Conservation (phyloP, 192 early-diverging fungal genomes). For the Umbelopsis isabellina region DNA sequence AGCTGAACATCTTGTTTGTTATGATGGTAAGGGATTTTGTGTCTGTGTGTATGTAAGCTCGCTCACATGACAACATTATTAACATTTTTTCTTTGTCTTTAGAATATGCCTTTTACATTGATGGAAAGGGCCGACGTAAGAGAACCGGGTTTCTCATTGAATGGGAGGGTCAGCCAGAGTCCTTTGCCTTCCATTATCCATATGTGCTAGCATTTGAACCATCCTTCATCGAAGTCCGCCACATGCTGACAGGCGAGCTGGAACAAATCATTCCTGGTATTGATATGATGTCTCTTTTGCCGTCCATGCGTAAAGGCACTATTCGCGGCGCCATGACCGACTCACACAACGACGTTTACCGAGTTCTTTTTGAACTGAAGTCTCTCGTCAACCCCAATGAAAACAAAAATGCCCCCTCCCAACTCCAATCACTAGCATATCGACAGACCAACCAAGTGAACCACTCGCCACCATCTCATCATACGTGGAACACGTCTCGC, state of each 20-base stretch:
- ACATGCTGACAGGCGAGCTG: constrained; percentile 70
- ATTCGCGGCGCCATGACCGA: constrained; percentile 37
- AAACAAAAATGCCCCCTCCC: neutral
- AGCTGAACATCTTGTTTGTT: constrained; percentile 87
- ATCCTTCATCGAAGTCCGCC: constrained; percentile 87
- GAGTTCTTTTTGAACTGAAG: constrained; percentile 27
- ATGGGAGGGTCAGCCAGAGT: constrained; percentile 84
- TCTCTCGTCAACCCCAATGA: neutral
- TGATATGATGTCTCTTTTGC: constrained; percentile 59
- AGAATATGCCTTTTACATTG: constrained; percentile 94
- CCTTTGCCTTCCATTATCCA: constrained; percentile 81
- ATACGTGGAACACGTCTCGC: constrained; percentile 9
- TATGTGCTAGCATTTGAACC: constrained; percentile 92
- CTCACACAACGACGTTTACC: constrained; percentile 27
- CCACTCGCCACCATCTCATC: neutral
- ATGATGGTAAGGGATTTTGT: constrained; percentile 69
- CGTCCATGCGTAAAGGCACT: constrained; percentile 27
- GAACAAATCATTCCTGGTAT: constrained; percentile 58
- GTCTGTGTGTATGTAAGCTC: neutral
- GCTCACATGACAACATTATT: neutral
- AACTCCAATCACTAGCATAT: constrained; percentile 7
- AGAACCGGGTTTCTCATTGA: constrained; percentile 76
- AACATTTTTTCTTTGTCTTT: neutral
- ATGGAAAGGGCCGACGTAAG: constrained; percentile 79
- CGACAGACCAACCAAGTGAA: neutral